phyloP scores from a whole-genome alignment of 345 rosid genomes.

The Eucalyptus virginea region DNA sequence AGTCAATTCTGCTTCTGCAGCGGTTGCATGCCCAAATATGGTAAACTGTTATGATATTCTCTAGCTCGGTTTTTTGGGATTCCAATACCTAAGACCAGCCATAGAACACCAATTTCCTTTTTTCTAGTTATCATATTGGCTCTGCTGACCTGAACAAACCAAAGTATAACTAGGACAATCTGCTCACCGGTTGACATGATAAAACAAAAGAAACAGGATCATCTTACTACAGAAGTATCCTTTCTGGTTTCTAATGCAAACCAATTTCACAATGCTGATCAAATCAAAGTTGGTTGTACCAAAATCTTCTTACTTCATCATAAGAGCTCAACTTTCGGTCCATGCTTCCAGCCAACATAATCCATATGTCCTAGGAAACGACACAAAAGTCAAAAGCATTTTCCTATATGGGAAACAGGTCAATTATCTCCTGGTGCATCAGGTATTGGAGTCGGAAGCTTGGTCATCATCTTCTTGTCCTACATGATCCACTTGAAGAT shows the following conservation, averaged over 20 bases:
- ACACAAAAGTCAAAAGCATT: neutral
- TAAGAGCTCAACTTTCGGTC: neutral
- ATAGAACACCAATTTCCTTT: too few species aligned
- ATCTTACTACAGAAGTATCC: neutral
- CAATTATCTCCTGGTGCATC: neutral
- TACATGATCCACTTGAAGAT: neutral
- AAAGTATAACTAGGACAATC: neutral
- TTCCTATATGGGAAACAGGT: too few species aligned
- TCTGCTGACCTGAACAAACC: neutral
- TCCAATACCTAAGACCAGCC: too few species aligned
- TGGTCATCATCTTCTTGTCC: neutral
- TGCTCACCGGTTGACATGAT: neutral
- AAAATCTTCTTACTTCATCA: neutral
- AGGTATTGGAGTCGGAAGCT: conserved; percentile 8
- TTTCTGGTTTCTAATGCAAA: neutral
- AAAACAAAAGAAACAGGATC: neutral
- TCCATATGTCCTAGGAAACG: neutral
- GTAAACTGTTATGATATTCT: too few species aligned
- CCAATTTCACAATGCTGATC: neutral
- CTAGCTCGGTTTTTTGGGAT: too few species aligned
- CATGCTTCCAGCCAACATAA: neutral
- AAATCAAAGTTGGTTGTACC: neutral
- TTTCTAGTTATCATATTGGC: neutral
- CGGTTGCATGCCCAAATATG: too few species aligned
- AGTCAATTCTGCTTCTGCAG: too few species aligned